Percentiles rank a stretch among this genome's conserved stretches.
Evolutionary conservation across 202 grass and related monocot genomes (phyloP).

Genomic region (Setaria viridis): DNA sequence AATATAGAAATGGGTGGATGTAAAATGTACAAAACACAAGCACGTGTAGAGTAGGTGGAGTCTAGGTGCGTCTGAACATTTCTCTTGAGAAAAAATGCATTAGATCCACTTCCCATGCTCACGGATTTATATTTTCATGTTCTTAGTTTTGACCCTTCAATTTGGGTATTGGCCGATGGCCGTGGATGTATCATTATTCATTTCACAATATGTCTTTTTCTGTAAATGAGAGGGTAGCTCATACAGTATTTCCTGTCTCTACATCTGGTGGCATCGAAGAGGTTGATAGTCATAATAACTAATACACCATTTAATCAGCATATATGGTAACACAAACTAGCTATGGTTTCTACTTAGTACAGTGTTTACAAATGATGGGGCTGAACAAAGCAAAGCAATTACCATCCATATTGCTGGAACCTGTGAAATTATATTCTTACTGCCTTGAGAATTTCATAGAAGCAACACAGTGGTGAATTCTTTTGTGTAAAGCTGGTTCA

Average conservation of each 20-base stretch:
- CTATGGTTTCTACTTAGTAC: background rate
- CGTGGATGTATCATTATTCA: background rate
- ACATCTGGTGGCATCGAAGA: background rate
- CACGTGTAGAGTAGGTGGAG: background rate
- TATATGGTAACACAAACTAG: background rate
- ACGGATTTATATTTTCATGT: background rate
- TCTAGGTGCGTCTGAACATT: background rate
- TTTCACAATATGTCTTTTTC: background rate
- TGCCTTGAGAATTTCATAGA: constrained; percentile 6
- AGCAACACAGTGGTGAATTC: background rate
- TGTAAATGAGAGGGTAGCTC: background rate
- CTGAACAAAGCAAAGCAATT: background rate
- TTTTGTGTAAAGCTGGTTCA: background rate
- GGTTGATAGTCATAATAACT: background rate
- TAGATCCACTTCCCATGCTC: background rate
- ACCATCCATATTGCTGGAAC: constrained; percentile 19
- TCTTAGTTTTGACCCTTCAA: background rate
- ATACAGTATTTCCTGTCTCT: background rate
- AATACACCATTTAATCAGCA: background rate
- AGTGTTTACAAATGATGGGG: background rate
- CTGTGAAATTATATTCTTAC: background rate
- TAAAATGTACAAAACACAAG: constrained; percentile 1
- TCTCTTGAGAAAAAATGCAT: constrained; percentile 25
- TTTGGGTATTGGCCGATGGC: background rate
- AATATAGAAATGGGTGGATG: background rate